Base-by-base conservation (phyloP, 1,284 basidiomycete species). In the Papiliotrema nemorosa region DNA sequence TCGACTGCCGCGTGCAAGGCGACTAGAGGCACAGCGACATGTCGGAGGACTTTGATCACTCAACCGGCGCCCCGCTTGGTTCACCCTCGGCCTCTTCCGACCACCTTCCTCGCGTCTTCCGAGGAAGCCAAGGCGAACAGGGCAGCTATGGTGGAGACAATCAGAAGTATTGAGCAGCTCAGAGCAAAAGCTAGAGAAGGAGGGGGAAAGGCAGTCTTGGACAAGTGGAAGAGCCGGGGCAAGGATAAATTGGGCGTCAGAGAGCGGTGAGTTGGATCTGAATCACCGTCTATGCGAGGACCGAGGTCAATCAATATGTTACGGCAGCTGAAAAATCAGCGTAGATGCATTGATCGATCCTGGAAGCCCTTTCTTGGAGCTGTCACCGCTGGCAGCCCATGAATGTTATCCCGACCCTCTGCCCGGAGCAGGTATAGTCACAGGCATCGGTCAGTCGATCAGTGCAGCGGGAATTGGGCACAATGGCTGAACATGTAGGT, bases 371-470 rank as follows among this genome's bases (percentile, higher is more conserved):
- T 97, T 96, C 71, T 76, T 97, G 24, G 92, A 97, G 70, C 79
- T 97, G 4, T 91, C 88, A 2, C 78, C 84, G 25, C 77, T 94
- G 5, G 92, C 92, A 20, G 92, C 87, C 12, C 84, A 93, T 65
- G 88, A 86, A 16, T 87, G 96, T 20, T 97, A 97, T 67, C 79
- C 83, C 0, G 84, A 92, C 60, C 76, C 79, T 38, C 83, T 97
- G 33, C 91, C 92, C 12, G 88, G 86, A 0, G 93, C 89, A 1
- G 92, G 92, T 16, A 82, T 97, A 52, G 88, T 97, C 58, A 91
- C 91, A 5, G 92, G 92, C 26, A 87, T 97, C 58, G 84, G 84
- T 35, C 77, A 84, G 49, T 55, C 4, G 13, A 6, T 18, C 3
- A 16, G 10, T 6, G 13, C 40, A 3, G 6, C 42, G n/a, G n/a